Evolutionary conservation across 495 filamentous ascomycete genomes (phyloP), one percentile per base, ranked within the genome.

Genomic region (Peziza echinospora): DNA sequence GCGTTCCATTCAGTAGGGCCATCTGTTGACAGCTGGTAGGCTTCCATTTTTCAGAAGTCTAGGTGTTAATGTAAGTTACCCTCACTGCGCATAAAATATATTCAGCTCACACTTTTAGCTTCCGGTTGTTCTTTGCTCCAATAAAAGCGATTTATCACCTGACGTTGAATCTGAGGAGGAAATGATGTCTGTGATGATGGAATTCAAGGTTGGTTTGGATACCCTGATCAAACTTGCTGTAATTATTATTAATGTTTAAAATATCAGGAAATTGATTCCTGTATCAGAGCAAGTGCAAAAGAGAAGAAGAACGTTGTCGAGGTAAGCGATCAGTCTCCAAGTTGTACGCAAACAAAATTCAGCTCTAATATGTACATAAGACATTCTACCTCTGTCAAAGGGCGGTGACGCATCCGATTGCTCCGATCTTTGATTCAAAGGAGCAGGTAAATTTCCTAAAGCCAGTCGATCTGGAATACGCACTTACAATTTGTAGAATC

Each of bases 131-230:
- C 68, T 97, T 48, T 96, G 91, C 63, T 85, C 89, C 55, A 96
- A 93, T 67, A 97, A 97, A 63, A 80, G 84, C 17, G 89, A 97
- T 55, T 70, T 93, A 26, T 72, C 72, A 6, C 68, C 69, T 21
- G 72, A 72, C 54, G 76, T 76, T 39, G 80, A 93, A 10, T 71
- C 92, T 9, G 80, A 87, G 55, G 86, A 94, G 57, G 89, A 97
- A 65, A 97, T 97, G 91, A 67, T 97, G 44, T 91, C 89, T 2
- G 77, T 96, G 52, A 96, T 97, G 89, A 75, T 80, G 39, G 89
- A 97, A 62, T 97, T 96, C 68, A 89, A 93, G 54, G 54, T 53
- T 7, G 39, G 41, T 45, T 28, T n/a, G n/a, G n/a, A n/a, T n/a
- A n/a, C n/a, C n/a, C n/a, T n/a, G n/a, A n/a, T n/a, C n/a, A n/a